Evolutionary conservation across 164 flowering plant genomes (phyloP), one percentile per base, ranked within the genome.

Genomic region (Umbellularia californica): DNA sequence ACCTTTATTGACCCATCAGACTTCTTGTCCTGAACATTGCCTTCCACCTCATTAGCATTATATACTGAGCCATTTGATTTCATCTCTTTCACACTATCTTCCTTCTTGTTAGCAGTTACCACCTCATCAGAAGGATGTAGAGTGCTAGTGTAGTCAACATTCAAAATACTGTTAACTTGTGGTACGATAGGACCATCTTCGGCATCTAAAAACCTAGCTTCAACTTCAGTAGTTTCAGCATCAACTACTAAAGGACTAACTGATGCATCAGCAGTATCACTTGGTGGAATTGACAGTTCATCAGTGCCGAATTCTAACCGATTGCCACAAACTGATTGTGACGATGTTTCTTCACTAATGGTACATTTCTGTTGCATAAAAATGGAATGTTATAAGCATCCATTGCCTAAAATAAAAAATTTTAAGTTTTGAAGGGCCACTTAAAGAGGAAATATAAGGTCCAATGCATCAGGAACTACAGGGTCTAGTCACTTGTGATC

Each of bases 201-300:
- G 75, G 17, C 35, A 62, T 58, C 33, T 60, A 69, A 71, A 77
- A 83, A 67, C 3, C 23, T 17, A 70, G 65, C 33, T 66, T 77
- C 72, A 77, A 64, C 77, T 69, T 28, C 75, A 63, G 77, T 19
- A 15, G 35, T 47, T 1, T 71, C 75, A 35, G 23, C 52, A 69
- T 69, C 75, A 30, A 15, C 76, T 20, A 50, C 23, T 14, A n/a
- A 69, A 79, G 79, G 33, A 58, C 24, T 55, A 68, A 30, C 47
- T 25, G 27, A 15, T 51, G 35, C 72, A 58, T 73, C 67, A 41
- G 50, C 78, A 28, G 66, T 70, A 69, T 74, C 74, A 67, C 68
- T 66, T 24, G 77, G 33, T 60, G 82, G 72, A n/a, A 75, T 35
- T 28, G 82, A 68, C 47, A 22, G 74, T 65, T 78, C 85, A 78